phyloP scores from a whole-genome alignment of 306 rosid genomes.

The Dryas octopetala region DNA sequence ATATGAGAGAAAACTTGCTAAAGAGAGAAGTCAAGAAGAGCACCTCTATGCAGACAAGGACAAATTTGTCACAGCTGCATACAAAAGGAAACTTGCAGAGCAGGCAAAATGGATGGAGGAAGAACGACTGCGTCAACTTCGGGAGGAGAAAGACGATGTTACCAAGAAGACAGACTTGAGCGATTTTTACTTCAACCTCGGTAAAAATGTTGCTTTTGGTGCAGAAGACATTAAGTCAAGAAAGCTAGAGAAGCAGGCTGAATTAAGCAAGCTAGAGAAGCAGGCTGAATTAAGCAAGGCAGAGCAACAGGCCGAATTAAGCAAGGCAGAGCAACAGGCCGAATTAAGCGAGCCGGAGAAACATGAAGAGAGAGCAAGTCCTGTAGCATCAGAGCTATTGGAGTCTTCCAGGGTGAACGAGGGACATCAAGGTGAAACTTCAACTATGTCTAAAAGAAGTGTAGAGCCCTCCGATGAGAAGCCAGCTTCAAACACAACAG shows the following conservation, averaged over 20 bases:
- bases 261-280: conserved; percentile 36
- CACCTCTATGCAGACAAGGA: conserved; percentile 82
- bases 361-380: conserved; percentile 24
- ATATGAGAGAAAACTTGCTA: conserved; percentile 78
- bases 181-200: conserved; percentile 77
- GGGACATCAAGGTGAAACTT: conserved; percentile 37
- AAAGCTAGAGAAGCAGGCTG: conserved; percentile 39
- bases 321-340: conserved; percentile 29
- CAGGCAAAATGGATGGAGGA: conserved; percentile 76
- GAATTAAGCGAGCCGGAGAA: conserved; percentile 22
- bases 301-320: conserved; percentile 29
- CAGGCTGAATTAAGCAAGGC: conserved; percentile 16
- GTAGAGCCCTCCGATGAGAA: conserved; percentile 31
- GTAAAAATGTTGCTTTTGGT: conserved; percentile 79
- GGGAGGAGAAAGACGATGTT: conserved; percentile 85
- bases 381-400: conserved; percentile 21
- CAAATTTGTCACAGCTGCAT: conserved; percentile 74
- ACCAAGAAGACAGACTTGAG: conserved; percentile 86
- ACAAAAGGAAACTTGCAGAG: conserved; percentile 83
- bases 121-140: conserved; percentile 64
- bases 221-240: conserved; percentile 44
- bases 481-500: conserved; percentile 12
- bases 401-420: conserved; percentile 33
- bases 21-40: conserved; percentile 86
- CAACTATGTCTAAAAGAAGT: conserved; percentile 24